These are phyloP conservation scores for Coemansia sp. DNA, from an alignment of 192 early-diverging fungal species.

Conservation along the genomic window DNA sequence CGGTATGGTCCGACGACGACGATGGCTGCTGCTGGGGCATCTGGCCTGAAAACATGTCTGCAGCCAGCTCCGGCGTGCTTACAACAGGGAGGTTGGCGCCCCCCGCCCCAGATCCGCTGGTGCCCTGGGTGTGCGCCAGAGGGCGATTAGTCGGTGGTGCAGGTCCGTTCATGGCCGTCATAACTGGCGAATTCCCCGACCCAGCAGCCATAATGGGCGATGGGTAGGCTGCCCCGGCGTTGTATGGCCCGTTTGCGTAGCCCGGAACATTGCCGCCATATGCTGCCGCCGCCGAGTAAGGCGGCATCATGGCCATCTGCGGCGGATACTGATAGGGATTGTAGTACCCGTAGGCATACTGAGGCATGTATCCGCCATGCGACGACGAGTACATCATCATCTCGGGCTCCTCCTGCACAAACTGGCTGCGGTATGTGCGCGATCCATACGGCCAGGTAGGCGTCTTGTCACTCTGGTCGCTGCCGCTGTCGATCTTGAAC, in stretches of 20 bases:
- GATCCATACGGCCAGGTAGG: constrained; percentile 52
- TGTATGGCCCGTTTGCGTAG: constrained; percentile 28
- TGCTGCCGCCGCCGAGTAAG: constrained; percentile 17
- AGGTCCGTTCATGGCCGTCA: constrained; percentile 21
- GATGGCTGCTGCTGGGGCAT: constrained; percentile 9
- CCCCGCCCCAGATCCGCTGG: constrained; percentile 4
- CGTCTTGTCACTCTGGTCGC: constrained; percentile 12
- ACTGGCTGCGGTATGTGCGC: constrained; percentile 52
- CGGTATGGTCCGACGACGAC: constrained; percentile 11
- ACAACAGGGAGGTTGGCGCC: constrained; percentile 14
- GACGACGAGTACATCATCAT: constrained; percentile 41
- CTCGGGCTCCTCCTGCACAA: constrained; percentile 38
- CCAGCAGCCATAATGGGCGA: constrained; percentile 34
- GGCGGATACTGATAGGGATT: constrained; percentile 45
- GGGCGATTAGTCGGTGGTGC: constrained; percentile 20
- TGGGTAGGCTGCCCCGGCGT: constrained; percentile 30
- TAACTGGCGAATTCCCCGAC: constrained; percentile 33
- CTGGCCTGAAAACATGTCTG: constrained; percentile 28
- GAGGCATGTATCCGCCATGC: constrained; percentile 34
- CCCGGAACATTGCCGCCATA: constrained; percentile 11
- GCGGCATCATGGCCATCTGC: constrained; percentile 37
- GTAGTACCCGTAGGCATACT: constrained; percentile 50
- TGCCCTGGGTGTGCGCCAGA: constrained; percentile 24
- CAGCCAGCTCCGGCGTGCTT: constrained; percentile 38
- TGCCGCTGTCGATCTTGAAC: constrained; percentile 19